These are phyloP conservation scores for Trichocomaceae sp. DNA, from an alignment of 2,329 filamentous ascomycete species.

Conservation along the genomic window DNA sequence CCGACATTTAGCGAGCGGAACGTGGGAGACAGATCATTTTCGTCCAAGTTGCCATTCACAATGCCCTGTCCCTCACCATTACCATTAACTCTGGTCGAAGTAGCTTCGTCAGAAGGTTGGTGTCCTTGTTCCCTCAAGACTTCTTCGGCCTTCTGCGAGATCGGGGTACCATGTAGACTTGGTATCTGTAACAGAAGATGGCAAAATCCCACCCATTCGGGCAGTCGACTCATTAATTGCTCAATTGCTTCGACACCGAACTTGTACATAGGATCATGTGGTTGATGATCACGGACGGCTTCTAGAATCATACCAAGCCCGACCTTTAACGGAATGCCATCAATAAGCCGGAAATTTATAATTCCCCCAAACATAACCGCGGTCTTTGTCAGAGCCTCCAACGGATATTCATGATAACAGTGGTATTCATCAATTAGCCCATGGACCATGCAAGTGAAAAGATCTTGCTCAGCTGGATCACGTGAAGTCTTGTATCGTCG, in stretches of 20 bases:
- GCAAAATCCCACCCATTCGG: constrained; percentile 95
- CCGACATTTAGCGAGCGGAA: constrained; percentile 77
- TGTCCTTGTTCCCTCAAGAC: constrained; percentile 63
- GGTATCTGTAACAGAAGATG: constrained; percentile 75
- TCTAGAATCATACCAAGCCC: constrained; percentile 98
- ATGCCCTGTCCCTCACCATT: constrained; percentile 44
- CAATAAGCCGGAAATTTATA: constrained; percentile 87
- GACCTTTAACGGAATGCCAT: constrained; percentile 82
- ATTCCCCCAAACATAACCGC: constrained; percentile 95
- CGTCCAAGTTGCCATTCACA: constrained; percentile 61
- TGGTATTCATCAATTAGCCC: constrained; percentile 95
- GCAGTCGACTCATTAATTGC: constrained; percentile 73
- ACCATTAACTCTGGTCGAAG: constrained; percentile 33
- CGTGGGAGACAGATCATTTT: constrained; percentile 60
- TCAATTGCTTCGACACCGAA: constrained; percentile 93
- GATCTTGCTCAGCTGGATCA: constrained; percentile 78
- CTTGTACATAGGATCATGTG: constrained; percentile 91
- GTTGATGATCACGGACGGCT: constrained; percentile 75
- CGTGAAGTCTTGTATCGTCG: constrained; percentile 82
- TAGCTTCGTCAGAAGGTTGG: constrained; percentile 51
- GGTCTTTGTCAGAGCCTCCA: constrained; percentile 92
- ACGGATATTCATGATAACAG: constrained; percentile 89
- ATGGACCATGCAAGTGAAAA: constrained; percentile 98
- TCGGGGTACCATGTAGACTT: constrained; percentile 74
- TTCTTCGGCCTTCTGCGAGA: constrained; percentile 74